Evolutionary conservation across 1,284 basidiomycete genomes (phyloP).

Genomic region (Singerocomus rubriflavus): DNA sequence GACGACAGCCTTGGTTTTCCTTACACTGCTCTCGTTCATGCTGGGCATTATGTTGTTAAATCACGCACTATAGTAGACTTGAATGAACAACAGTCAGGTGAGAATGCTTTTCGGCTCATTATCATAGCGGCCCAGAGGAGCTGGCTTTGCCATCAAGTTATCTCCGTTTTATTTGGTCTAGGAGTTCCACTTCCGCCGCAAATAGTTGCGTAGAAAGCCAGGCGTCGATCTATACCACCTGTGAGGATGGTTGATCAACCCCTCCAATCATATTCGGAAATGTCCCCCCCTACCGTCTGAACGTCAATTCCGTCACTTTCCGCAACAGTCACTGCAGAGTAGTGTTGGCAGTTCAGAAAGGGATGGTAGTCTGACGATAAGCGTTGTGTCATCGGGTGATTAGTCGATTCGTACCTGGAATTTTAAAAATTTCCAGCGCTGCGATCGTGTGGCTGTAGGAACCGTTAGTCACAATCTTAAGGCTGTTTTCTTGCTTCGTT

Average conservation of each 20-base stretch:
- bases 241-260: constrained; percentile 1
- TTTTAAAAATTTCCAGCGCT: too few relatives aligned
- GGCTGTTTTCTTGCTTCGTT: neutral
- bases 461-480: neutral
- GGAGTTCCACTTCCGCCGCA: constrained; percentile 40
- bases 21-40: constrained; percentile 53
- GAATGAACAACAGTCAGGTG: constrained; percentile 49
- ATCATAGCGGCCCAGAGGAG: constrained; percentile 53
- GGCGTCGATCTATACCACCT: constrained; percentile 42
- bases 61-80: constrained; percentile 39
- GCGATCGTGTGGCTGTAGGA: neutral
- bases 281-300: constrained; percentile 2
- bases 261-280: neutral
- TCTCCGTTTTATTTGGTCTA: constrained; percentile 47
- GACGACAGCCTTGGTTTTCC: constrained; percentile 52
- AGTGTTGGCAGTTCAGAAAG: constrained; percentile 18
- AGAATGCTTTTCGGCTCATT: constrained; percentile 44
- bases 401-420: neutral
- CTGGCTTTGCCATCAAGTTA: constrained; percentile 59
- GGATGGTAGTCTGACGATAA: constrained; percentile 28
- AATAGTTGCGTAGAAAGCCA: constrained; percentile 41
- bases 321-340: constrained; percentile 14
- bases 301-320: neutral
- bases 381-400: constrained; percentile 51
- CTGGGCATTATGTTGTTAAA: constrained; percentile 51